Conservation (phyloP, 1,139 yeast genomes). For the Geotrichum reessii region DNA sequence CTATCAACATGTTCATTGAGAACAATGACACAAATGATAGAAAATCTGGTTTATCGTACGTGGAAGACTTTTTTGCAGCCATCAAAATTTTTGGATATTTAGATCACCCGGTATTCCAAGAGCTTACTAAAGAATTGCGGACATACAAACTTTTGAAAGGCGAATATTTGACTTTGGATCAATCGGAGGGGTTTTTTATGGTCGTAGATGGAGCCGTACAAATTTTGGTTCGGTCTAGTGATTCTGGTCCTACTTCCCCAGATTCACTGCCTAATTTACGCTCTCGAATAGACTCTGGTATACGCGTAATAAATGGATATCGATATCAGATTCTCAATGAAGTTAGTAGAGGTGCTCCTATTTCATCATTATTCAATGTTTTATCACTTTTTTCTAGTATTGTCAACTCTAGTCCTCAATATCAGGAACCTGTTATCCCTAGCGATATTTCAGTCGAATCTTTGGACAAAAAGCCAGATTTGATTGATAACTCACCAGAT, state of each 20-base stretch:
- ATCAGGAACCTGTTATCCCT: background rate
- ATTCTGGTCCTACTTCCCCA: slow-evolving; percentile 75
- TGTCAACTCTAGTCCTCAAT: slow-evolving; percentile 17
- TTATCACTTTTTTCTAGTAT: slow-evolving; percentile 59
- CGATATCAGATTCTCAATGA: slow-evolving; percentile 74
- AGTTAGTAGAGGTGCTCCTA: slow-evolving; percentile 75
- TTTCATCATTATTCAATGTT: slow-evolving; percentile 76
- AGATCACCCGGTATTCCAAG: slow-evolving; percentile 87
- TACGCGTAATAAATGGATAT: slow-evolving; percentile 43
- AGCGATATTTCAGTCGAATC: background rate
- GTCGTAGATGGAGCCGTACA: slow-evolving; percentile 91
- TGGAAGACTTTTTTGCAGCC: slow-evolving; percentile 86
- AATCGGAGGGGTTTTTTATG: slow-evolving; percentile 76
- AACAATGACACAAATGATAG: slow-evolving; percentile 35
- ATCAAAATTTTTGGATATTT: slow-evolving; percentile 91
- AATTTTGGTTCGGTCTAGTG: slow-evolving; percentile 57
- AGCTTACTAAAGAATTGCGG: slow-evolving; percentile 83
- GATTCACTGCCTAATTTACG: slow-evolving; percentile 69
- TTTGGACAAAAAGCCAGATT: background rate
- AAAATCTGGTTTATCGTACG: slow-evolving; percentile 47
- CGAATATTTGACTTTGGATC: slow-evolving; percentile 68
- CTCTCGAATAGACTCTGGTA: slow-evolving; percentile 43
- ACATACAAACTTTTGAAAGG: slow-evolving; percentile 77
- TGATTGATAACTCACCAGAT: background rate
- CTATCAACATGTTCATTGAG: slow-evolving; percentile 41